Base-by-base conservation (phyloP, 1,139 yeast genomes). In the Protomyces arabidopsidicola region DNA sequence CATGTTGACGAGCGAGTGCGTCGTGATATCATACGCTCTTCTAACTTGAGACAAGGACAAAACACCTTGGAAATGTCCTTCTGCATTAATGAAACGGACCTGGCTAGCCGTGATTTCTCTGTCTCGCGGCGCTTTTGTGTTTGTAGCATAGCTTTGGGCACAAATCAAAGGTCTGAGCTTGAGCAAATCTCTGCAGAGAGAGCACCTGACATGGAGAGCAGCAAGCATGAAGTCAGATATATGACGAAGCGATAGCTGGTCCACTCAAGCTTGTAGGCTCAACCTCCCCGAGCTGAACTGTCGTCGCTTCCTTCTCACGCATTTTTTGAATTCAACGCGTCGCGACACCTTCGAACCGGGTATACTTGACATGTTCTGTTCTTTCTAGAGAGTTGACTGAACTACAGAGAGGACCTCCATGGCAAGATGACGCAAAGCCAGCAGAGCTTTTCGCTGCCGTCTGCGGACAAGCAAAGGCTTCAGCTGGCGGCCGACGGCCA, bases 81-180 rank as follows among this genome's bases (percentile, higher is more conserved):
- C 31, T 9, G 38, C 50, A 48, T 53, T 53, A 38, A 60, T 39
- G 18, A 53, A 60, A 2, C 45, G 53, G 54, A 60, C 24, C 5
- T 45, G 36, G 38, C 22, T 10, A 5, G 63, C 63, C 10, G 16
- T 22, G 48, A 60, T 60, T 6, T 36, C 39, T n/a, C 58, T 22
- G 39, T 60, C 63, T 16, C 63, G 58, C 4, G 58, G 63, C 18
- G 57, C 39, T 22, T 60, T 60, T 12, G 57, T 38, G 16, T 22
- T 35, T n/a, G 56, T 52, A 9, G 62, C 56, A 31, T 51, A 58
- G 18, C 31, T 8, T 9, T 53, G 55, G 14, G 54, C 16, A 20
- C 35, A 20, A 16, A 16, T 6, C 9, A n/a, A 14, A 10, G 42
- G 6, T 38, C n/a, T 38, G 42, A 14, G 42, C 31, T 3, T 27